Conservation (phyloP, 108 stramenopile species). For the Cylindrotheca closterium region DNA sequence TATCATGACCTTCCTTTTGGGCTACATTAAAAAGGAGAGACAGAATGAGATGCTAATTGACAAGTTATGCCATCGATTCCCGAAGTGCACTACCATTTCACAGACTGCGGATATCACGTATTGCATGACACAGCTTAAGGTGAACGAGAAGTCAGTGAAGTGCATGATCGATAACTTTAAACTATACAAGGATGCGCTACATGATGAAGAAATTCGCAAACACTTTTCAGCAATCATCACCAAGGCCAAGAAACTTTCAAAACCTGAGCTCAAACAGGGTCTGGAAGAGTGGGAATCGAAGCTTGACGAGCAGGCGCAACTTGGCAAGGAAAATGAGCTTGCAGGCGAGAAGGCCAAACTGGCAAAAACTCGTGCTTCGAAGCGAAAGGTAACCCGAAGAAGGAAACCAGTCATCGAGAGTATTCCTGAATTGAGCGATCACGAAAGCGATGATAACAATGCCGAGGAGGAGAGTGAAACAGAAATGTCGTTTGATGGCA, state of each 20-base stretch:
- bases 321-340: conserved; percentile 60
- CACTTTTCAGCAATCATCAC: conserved; percentile 68
- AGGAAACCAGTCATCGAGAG: conserved; percentile 25
- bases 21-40: conserved; percentile 95
- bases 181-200: conserved; percentile 87
- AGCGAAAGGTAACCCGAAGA: conserved; percentile 39
- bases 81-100: conserved; percentile 63
- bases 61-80: conserved; percentile 89
- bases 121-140: conserved; percentile 91
- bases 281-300: conserved; percentile 88
- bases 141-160: conserved; percentile 87
- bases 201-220: conserved; percentile 86
- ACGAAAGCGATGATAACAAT: conserved; percentile 22
- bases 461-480: conserved; percentile 5
- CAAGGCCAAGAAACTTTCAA: conserved; percentile 86
- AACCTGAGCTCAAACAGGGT: conserved; percentile 73
- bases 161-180: conserved; percentile 85
- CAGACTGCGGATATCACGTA: conserved; percentile 90
- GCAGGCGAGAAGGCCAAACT: conserved; percentile 67
- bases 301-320: conserved; percentile 55
- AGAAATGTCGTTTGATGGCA: neutral
- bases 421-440: conserved; percentile 16
- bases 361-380: conserved; percentile 46
- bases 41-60: conserved; percentile 93
- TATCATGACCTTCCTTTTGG: conserved; percentile 92